phyloP scores from a whole-genome alignment of 2,329 filamentous ascomycete genomes.

The Thermothelomyces thermophilus region DNA sequence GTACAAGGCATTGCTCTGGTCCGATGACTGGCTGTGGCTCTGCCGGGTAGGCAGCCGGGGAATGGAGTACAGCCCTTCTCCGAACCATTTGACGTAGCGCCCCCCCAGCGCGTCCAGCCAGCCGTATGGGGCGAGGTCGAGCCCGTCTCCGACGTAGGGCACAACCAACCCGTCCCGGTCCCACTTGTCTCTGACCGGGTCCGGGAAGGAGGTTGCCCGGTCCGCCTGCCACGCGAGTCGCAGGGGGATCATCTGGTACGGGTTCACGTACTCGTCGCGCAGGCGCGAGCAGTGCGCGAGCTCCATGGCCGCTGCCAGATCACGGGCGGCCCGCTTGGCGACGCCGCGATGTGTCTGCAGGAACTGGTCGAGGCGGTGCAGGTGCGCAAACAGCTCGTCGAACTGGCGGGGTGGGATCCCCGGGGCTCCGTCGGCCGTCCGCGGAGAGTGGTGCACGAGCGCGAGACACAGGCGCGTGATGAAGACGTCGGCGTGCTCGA shows the following conservation, averaged over 20 bases:
- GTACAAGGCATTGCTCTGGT: background rate
- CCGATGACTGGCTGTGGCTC: background rate
- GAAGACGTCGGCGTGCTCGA: slow-evolving; percentile 2
- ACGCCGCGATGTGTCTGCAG: background rate
- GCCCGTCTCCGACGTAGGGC: background rate
- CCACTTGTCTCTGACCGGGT: background rate
- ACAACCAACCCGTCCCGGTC: background rate
- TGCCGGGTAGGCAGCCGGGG: too few species aligned
- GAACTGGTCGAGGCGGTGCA: background rate
- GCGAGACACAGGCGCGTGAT: background rate
- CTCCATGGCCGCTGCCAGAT: background rate
- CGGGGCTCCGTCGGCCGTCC: background rate
- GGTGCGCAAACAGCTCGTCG: background rate
- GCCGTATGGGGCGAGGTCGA: background rate
- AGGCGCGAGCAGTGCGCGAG: background rate
- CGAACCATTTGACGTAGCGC: background rate
- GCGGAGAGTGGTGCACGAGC: background rate
- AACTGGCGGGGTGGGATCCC: too few species aligned
- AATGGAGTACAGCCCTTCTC: background rate
- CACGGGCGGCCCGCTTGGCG: background rate
- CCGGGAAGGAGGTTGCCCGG: background rate
- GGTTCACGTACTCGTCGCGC: background rate
- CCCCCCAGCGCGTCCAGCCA: background rate
- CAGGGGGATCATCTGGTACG: background rate
- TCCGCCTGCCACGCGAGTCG: background rate